Base-by-base conservation (phyloP, 2,329 filamentous ascomycete species). In the Stenocarpella maydis region DNA sequence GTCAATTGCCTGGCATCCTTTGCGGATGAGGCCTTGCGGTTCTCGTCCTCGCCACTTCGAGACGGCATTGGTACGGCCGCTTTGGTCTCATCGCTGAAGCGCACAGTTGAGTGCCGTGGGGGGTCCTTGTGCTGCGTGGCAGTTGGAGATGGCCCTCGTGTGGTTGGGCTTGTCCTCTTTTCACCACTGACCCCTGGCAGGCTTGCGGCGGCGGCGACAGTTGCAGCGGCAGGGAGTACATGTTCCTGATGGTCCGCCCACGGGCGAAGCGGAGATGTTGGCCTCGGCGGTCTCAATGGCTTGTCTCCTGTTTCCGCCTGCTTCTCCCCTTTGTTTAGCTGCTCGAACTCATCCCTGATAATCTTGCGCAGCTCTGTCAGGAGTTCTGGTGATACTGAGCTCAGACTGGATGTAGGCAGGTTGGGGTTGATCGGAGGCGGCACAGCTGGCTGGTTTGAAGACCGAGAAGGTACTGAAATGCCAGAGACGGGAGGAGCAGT, bases 1-100 rank as follows among this genome's bases (percentile, higher is more conserved):
- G 87, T 90, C 71, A 85, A 77, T 70, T 89, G 87, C 39, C 61
- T 49, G 5, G 53, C 52, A 47, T 28, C 41, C 24, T 58, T 67
- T 15, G 49, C 34, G 17, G 53, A 28, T 1, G 68, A 49, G 21
- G 52, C n/a, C 54, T 54, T 61, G 19, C 31, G 49, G 5, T 39
- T 31, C 6, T 69, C 69, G 24, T 69, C 63, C 31, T 31, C 28
- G 28, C 15, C 15, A 39, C 52, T 28, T 43, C 66, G 45, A 17
- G 53, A 55, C 8, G 53, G 41, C 6, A 31, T 53, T 26, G 66
- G 66, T 21, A 31, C 54, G 39, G 60, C 63, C 21, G 69, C 63
- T 37, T 71, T 71, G 7, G 66, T 69, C 60, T 71, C 70, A 15
- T 60, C 49, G 52, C 70, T 71, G 31, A 71, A 71, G 52, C 68